Evolutionary conservation across 2,329 filamentous ascomycete genomes (phyloP).

Genomic region (Claviceps sp.): DNA sequence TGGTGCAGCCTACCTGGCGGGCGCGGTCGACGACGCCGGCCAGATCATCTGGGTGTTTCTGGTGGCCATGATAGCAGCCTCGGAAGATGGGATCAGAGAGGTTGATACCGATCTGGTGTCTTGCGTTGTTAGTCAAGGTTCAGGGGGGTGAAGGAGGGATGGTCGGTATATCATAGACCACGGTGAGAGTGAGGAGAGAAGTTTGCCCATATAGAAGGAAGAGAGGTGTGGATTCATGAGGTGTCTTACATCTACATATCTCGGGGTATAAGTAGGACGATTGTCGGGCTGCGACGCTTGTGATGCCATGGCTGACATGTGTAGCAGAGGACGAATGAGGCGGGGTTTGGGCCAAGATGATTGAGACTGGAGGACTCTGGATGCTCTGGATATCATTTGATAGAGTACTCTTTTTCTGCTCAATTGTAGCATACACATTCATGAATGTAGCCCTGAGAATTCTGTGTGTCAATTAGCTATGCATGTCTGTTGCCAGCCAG

Average conservation of each 20-base stretch:
- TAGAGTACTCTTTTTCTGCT: too few species aligned
- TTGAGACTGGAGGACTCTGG: not conserved
- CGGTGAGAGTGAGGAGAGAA: not conserved
- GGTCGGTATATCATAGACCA: not conserved
- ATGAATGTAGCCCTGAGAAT: too few species aligned
- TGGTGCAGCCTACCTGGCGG: constrained; percentile 63
- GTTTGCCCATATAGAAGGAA: not conserved
- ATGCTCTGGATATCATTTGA: constrained; percentile 3
- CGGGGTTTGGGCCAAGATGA: not conserved
- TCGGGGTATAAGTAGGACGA: constrained; percentile 23
- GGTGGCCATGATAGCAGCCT: constrained; percentile 70
- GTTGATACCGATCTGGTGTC: constrained; percentile 73
- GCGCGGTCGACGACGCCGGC: constrained; percentile 67
- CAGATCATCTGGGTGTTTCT: constrained; percentile 61
- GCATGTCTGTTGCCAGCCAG: not conserved
- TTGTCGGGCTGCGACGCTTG: constrained; percentile 7
- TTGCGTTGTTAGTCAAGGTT: not conserved
- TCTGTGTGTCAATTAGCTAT: not conserved
- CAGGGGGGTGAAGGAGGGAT: too few species aligned
- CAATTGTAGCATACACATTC: too few species aligned
- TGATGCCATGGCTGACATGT: constrained; percentile 15
- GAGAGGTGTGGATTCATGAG: not conserved
- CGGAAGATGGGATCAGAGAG: constrained; percentile 83
- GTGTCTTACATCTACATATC: constrained; percentile 48
- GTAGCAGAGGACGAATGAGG: constrained; percentile 3